Conservation (phyloP, 2,329 filamentous ascomycete genomes). For the Microdochium nivale region DNA sequence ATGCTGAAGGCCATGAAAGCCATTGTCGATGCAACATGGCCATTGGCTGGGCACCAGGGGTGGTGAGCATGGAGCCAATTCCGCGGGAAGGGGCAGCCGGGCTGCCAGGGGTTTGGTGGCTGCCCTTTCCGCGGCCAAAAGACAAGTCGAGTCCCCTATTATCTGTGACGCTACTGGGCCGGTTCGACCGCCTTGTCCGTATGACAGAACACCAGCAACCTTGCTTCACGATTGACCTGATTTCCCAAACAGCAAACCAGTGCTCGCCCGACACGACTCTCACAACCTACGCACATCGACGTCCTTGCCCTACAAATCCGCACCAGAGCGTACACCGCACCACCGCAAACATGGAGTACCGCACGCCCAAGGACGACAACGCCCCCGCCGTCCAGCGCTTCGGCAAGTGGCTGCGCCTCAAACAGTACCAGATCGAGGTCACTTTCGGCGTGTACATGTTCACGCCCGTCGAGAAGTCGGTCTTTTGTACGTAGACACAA, state of each 20-base stretch:
- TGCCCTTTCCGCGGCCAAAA: background rate
- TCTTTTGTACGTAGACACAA: conserved; percentile 67
- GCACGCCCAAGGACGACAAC: conserved; percentile 18
- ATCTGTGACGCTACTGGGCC: too few species aligned
- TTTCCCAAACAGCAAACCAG: too few species aligned
- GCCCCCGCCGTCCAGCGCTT: conserved; percentile 38
- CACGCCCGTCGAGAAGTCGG: conserved; percentile 89
- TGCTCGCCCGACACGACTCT: background rate
- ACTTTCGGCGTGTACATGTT: conserved; percentile 97
- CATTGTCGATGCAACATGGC: background rate
- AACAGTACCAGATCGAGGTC: conserved; percentile 97
- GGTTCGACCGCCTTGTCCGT: too few species aligned
- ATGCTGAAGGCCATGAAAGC: too few species aligned
- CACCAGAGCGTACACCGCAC: conserved; percentile 1
- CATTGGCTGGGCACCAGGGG: background rate
- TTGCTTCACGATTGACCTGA: too few species aligned
- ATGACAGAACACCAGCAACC: too few species aligned
- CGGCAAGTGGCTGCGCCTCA: conserved; percentile 81
- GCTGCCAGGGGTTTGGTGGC: background rate
- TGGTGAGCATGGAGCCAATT: background rate
- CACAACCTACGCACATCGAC: background rate
- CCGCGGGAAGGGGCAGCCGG: background rate
- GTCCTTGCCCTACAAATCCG: background rate
- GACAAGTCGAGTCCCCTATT: too few species aligned
- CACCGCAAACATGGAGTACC: conserved; percentile 27